A percentile compares a stretch with the other conserved stretches of the same genome.
Conservation (phyloP, 1,139 yeast genomes). For the Diutina catenulata region DNA sequence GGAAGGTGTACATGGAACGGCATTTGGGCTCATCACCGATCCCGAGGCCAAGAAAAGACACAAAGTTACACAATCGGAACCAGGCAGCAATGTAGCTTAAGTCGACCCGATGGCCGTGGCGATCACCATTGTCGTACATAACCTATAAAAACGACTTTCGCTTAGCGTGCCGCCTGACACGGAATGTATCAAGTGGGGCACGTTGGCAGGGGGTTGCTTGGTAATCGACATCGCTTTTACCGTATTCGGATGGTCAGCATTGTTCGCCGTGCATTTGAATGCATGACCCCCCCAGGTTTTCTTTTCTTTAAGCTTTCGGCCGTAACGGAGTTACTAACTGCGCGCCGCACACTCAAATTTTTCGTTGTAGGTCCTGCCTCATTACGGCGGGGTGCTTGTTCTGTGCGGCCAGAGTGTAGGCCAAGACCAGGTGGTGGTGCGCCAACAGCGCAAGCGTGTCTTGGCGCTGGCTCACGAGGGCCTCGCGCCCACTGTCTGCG, state of each 20-base stretch:
- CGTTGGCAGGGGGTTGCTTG: neutral
- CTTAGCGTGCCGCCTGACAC: too few relatives aligned
- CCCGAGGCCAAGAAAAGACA: conserved; percentile 1
- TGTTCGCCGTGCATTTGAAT: neutral
- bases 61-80: conserved; percentile 6
- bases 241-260: neutral
- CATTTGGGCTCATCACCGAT: too few relatives aligned
- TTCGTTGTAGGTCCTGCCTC: conserved; percentile 43
- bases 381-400: conserved; percentile 41
- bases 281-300: too few relatives aligned
- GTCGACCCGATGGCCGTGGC: neutral
- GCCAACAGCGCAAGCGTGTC: conserved; percentile 66
- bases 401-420: conserved; percentile 54
- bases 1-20: too few relatives aligned
- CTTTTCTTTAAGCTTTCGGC: neutral
- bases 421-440: conserved; percentile 56
- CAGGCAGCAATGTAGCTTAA: conserved; percentile 8
- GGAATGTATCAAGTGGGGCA: too few relatives aligned
- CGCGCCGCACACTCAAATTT: conserved; percentile 29
- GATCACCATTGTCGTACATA: too few relatives aligned
- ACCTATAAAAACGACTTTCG: neutral
- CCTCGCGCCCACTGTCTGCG: conserved; percentile 47
- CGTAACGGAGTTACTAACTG: neutral
- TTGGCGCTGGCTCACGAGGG: conserved; percentile 48
- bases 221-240: neutral